Base-by-base conservation (phyloP, 2,329 filamentous ascomycete genomes). In the Penicillium hesseltinei region DNA sequence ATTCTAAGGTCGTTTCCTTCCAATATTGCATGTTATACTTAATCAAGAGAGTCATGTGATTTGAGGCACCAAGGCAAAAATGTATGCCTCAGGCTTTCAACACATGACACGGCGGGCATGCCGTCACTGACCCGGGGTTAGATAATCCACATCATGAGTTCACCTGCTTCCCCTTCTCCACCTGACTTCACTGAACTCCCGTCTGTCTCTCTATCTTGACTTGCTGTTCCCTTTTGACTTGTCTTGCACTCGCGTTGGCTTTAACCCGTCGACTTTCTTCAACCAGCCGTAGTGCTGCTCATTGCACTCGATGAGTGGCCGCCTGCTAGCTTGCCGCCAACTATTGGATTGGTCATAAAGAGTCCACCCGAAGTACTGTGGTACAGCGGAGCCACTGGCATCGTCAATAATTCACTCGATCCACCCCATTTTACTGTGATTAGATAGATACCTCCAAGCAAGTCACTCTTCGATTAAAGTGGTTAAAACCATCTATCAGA, bases 281-380 rank as follows among this genome's bases (percentile, higher is more conserved):
- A 48, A 57, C 39, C 52, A 62, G 64, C 59, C 46, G 39, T 51
- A 49, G 61, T 63, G 59, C 59, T 65, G 60, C 54, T 67, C 56
- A 62, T 54, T 66, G 39, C 60, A 51, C 69, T 74, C 72, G 63
- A 75, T 73, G 73, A 74, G 64, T 64, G 63, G 62, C 65, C 59
- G 55, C 63, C 55, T 66, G 65, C 51, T 67, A 54, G 53, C 58
- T 62, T 57, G 62, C 59, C 63, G 62, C 65, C 68, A 69, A 69
- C 71, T 62, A 57, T 68, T 61, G 64, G 69, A 71, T 71, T 70
- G 72, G 70, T 70, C 66, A 48, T 73, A 68, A 64, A 61, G 52
- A 57, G 58, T 36, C 43, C 50, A 53, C 48, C 57, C 49, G 42
- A 50, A 65, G 45, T 62, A 47, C 42, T 58, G 60, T 65, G 62